These are phyloP conservation scores for Lactarius quietus DNA, from an alignment of 768 basidiomycete genomes.

Conservation along the genomic window DNA sequence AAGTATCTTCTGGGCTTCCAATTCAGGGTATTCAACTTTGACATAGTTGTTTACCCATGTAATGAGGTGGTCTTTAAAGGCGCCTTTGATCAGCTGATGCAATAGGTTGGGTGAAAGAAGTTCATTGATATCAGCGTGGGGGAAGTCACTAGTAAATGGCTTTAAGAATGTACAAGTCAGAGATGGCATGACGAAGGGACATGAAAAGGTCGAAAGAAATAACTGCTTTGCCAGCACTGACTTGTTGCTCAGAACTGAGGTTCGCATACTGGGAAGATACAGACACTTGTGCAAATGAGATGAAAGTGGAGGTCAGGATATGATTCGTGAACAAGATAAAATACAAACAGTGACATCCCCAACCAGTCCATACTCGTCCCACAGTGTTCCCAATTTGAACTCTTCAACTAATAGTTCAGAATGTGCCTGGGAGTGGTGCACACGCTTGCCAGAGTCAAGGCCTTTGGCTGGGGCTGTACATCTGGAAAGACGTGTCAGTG, in stretches of 20 bases:
- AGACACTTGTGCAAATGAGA: too few relatives aligned
- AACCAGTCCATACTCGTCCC: conserved; percentile 33
- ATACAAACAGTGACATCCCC: conserved; percentile 28
- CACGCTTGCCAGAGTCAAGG: conserved; percentile 3
- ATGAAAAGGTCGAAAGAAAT: too few relatives aligned
- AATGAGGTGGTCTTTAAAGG: conserved; percentile 32
- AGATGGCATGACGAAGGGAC: too few relatives aligned
- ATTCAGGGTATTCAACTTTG: conserved; percentile 9
- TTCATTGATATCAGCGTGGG: conserved; percentile 34
- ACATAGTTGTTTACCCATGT: conserved; percentile 34
- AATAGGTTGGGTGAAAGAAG: conserved; percentile 32
- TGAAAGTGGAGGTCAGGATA: too few relatives aligned
- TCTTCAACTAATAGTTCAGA: conserved; percentile 21
- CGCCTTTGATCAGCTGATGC: conserved; percentile 31
- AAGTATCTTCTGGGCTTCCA: conserved; percentile 27
- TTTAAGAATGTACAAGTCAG: conserved; percentile 5
- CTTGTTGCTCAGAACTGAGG: too few relatives aligned
- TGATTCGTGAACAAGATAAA: neutral
- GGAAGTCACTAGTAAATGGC: conserved; percentile 38
- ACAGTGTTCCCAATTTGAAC: conserved; percentile 26
- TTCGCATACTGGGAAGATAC: too few relatives aligned
- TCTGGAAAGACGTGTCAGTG: neutral
- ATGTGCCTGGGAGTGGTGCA: conserved; percentile 26
- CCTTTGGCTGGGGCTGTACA: neutral
- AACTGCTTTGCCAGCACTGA: too few relatives aligned